A percentile compares a stretch with the other conserved stretches of the same genome.
phyloP scores from a whole-genome alignment of 2,329 filamentous ascomycete genomes.

The Aureobasidium sp. region DNA sequence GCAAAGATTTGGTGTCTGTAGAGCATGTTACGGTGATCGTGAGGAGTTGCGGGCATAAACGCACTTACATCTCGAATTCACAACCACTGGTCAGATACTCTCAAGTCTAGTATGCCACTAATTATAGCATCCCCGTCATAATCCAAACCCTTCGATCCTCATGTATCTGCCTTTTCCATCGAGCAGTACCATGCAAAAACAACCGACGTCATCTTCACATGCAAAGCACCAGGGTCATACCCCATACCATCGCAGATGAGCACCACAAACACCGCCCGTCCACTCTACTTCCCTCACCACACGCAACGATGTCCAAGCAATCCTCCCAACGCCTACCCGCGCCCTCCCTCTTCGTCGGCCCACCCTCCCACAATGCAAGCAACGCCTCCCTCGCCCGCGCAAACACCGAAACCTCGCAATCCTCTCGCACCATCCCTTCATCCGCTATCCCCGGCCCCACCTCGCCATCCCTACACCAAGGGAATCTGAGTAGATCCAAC shows the following conservation, averaged over 20 bases:
- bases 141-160: too few relatives aligned
- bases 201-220: constrained; percentile 9
- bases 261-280: background rate
- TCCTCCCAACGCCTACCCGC: constrained; percentile 50
- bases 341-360: constrained; percentile 71
- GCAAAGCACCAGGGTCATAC: background rate
- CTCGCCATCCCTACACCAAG: background rate
- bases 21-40: background rate
- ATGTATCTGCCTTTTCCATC: background rate
- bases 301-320: constrained; percentile 1
- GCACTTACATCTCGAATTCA: background rate
- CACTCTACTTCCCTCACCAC: background rate
- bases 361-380: constrained; percentile 68
- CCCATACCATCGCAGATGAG: background rate
- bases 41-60: background rate
- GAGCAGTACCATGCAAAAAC: background rate
- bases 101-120: rapidly evolving
- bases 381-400: constrained; percentile 38
- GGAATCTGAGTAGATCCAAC: background rate
- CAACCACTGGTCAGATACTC: background rate
- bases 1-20: too few relatives aligned
- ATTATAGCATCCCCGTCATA: too few relatives aligned
- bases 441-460: background rate
- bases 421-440: background rate
- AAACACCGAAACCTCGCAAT: constrained; percentile 17